These are phyloP conservation scores for Fusarium subtropicale DNA, from an alignment of 2,329 filamentous ascomycete species.

Conservation along the genomic window DNA sequence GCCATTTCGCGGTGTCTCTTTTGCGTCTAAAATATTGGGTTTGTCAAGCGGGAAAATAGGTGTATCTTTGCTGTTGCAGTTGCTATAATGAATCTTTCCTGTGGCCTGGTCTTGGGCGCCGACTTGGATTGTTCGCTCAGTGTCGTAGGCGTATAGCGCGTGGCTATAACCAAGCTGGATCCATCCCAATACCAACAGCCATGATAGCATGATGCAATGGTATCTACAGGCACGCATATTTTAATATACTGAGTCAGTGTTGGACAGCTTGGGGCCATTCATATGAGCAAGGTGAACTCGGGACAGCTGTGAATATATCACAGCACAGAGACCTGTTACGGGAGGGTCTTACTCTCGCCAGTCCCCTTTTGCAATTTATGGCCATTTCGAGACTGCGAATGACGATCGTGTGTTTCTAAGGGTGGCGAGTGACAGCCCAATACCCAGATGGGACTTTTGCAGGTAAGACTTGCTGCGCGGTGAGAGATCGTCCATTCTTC, in stretches of 20 bases:
- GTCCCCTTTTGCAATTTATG: neutral
- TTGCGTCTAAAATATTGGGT: constrained; percentile 1
- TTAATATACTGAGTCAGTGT: neutral
- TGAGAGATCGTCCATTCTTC: neutral
- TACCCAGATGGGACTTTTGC: neutral
- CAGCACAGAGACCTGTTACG: neutral
- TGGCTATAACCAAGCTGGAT: neutral
- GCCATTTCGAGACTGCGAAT: neutral
- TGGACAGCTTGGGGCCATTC: neutral
- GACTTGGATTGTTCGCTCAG: constrained; percentile 4
- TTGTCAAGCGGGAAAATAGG: constrained; percentile 7
- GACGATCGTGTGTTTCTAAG: neutral
- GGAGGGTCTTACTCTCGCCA: neutral
- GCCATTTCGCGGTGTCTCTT: neutral
- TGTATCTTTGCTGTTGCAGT: constrained; percentile 1
- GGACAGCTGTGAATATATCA: neutral
- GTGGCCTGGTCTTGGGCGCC: constrained; percentile 4
- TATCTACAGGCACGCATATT: rapidly evolving
- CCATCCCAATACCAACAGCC: neutral
- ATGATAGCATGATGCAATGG: neutral
- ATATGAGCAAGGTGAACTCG: neutral
- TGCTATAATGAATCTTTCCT: constrained; percentile 7
- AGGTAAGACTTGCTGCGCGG: neutral
- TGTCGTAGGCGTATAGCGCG: constrained; percentile 5
- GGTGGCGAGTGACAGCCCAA: neutral